Percentiles rank a stretch among this genome's conserved stretches.
Conservation (phyloP, 768 basidiomycete genomes). For the Mycena filopes region DNA sequence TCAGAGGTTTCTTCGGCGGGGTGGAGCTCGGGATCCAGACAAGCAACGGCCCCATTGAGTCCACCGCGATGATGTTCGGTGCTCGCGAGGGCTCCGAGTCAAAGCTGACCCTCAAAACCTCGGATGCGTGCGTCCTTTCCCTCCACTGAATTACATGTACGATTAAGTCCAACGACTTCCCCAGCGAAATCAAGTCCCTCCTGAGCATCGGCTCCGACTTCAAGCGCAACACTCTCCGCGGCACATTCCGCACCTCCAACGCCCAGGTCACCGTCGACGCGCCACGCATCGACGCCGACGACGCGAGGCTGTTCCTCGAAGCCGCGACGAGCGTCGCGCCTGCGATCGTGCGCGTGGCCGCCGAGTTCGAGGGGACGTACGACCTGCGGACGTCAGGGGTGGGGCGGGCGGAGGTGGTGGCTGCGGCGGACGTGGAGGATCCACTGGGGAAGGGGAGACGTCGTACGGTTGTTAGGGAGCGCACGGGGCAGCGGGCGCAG, state of each 20-base stretch:
- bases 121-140: slow-evolving; percentile 18
- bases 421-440: not conserved
- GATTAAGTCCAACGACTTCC: too few relatives aligned
- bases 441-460: slow-evolving; percentile 6
- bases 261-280: slow-evolving; percentile 1
- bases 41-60: slow-evolving; percentile 3
- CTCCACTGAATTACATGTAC: too few relatives aligned
- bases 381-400: slow-evolving; percentile 21
- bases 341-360: not conserved
- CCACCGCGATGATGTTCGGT: slow-evolving; percentile 16
- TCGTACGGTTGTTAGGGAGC: slow-evolving; percentile 3
- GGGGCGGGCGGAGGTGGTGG: not conserved
- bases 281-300: not conserved
- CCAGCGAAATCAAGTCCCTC: slow-evolving; percentile 10
- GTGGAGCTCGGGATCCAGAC: slow-evolving; percentile 7
- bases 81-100: slow-evolving; percentile 12
- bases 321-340: slow-evolving; percentile 15
- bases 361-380: slow-evolving; percentile 21
- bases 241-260: slow-evolving; percentile 4
- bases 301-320: slow-evolving; percentile 17
- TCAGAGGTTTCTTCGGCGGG: slow-evolving; percentile 18
- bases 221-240: not conserved
- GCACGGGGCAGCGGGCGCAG: not conserved
- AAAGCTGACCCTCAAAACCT: slow-evolving; percentile 16
- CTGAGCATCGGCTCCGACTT: slow-evolving; percentile 6